Base-by-base conservation (phyloP, 1,284 basidiomycete species). In the Spongispora temasekensis region DNA sequence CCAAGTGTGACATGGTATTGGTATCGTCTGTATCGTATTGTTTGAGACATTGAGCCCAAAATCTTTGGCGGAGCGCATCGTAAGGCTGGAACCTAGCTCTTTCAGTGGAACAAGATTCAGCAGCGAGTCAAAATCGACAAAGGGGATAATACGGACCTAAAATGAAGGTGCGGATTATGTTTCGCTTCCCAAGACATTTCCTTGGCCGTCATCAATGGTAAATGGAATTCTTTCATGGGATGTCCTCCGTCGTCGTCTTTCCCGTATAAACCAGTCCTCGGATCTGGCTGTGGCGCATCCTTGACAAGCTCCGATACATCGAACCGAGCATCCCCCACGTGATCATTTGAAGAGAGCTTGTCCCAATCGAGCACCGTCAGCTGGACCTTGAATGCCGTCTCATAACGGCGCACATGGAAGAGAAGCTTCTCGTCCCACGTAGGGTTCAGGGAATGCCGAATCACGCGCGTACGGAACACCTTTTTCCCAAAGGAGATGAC, bases 401-500 rank as follows among this genome's bases (percentile, higher is more conserved):
- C 97, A 69, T 95, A 93, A 8, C 89, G 81, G 27, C 94, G 86
- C 5, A 98, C 96, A 73, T 98, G 96, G 81, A 98, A 98, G 23
- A 98, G 82, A 2, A 99, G 81, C 75, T 97, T 97, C 77, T 98
- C 95, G 67, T 98, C 92, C 94, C 96, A 99, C 0, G 84, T 82
- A 0, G 97, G 97, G 72, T 94, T 95, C 62, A 95, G 85, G 15
- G 88, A 91, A 73, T 96, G 94, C 12, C 94, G 86, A 62, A 95
- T 90, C 30, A 95, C 89, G 51, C 94, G 89, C 0, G 95, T 98
- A 4, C 96, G 85, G 78, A 98, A 98, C 12, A 98, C 93, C 76
- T 98, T 98, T 77, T 97, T 96, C 37, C 95, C 93, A 67, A 99
- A 98, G 3, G 94, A 95, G 65, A 96, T 86, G 65, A 99, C 95